Conservation (phyloP, 441 rosid genomes). For the Syzygium malaccense region DNA sequence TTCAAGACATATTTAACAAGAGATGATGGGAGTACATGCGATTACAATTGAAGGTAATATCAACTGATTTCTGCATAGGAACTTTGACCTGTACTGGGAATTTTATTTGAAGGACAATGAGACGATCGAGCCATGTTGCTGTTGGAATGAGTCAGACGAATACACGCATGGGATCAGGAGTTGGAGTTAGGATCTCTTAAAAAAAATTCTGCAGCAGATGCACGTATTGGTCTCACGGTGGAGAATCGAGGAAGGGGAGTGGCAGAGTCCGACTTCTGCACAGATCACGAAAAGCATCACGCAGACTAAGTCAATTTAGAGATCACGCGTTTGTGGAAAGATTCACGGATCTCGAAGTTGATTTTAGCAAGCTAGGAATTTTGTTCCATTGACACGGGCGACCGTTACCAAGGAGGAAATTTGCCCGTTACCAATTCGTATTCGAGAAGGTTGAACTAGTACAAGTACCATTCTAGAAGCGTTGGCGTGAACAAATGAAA, state of each 20-base stretch:
- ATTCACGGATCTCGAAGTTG: background rate
- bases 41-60: background rate
- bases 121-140: background rate
- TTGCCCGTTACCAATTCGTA: background rate
- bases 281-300: background rate
- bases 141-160: background rate
- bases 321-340: background rate
- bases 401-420: background rate
- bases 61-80: background rate
- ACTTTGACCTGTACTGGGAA: background rate
- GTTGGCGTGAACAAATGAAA: fast-evolving
- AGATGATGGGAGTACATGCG: background rate
- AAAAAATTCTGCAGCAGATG: background rate
- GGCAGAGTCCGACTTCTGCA: background rate
- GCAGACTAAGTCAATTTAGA: background rate
- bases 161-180: fast-evolving
- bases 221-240: background rate
- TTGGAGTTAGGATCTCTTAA: background rate
- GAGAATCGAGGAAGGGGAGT: background rate
- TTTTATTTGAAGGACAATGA: background rate
- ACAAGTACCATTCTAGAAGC: background rate
- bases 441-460: background rate
- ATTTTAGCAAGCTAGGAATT: background rate
- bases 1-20: too few species aligned
- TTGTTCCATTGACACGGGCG: background rate